A percentile compares a stretch with the other conserved stretches of the same genome.
Conservation (phyloP, 2,329 filamentous ascomycete species). For the Setomelanomma holmii region DNA sequence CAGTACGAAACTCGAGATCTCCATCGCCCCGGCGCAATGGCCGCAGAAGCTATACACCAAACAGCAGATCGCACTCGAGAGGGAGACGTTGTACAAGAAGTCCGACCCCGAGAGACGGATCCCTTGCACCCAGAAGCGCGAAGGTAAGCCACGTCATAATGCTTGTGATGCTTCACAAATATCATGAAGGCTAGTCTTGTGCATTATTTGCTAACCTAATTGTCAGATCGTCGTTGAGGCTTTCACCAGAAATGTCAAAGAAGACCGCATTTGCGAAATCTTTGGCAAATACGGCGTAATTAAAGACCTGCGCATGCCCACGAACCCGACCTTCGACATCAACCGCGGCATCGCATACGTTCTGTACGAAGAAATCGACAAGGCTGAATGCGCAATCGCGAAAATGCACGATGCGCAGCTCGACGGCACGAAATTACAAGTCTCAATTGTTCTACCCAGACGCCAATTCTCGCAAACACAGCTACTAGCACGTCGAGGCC, state of each 20-base stretch:
- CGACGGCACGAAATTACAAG: conserved; percentile 81
- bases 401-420: conserved; percentile 99
- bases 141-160: conserved; percentile 36
- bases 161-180: neutral
- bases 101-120: conserved; percentile 39
- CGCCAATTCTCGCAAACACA: conserved; percentile 83
- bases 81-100: conserved; percentile 46
- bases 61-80: conserved; percentile 31
- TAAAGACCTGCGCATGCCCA: conserved; percentile 84
- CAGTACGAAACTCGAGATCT: conserved; percentile 21
- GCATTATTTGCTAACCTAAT: conserved; percentile 2
- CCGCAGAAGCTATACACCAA: conserved; percentile 40
- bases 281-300: conserved; percentile 89
- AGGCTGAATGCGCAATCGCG: conserved; percentile 87
- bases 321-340: conserved; percentile 84
- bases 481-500: conserved; percentile 70
- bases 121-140: conserved; percentile 46
- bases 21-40: conserved; percentile 45
- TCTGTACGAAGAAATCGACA: conserved; percentile 75
- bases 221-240: conserved; percentile 93
- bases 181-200: neutral
- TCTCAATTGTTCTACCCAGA: conserved; percentile 86
- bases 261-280: conserved; percentile 86
- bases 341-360: conserved; percentile 96
- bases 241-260: conserved; percentile 92